Percentiles rank a stretch among this genome's conserved stretches.
Evolutionary conservation across 495 filamentous ascomycete genomes (phyloP).

Genomic region (Podospora tetraspora): DNA sequence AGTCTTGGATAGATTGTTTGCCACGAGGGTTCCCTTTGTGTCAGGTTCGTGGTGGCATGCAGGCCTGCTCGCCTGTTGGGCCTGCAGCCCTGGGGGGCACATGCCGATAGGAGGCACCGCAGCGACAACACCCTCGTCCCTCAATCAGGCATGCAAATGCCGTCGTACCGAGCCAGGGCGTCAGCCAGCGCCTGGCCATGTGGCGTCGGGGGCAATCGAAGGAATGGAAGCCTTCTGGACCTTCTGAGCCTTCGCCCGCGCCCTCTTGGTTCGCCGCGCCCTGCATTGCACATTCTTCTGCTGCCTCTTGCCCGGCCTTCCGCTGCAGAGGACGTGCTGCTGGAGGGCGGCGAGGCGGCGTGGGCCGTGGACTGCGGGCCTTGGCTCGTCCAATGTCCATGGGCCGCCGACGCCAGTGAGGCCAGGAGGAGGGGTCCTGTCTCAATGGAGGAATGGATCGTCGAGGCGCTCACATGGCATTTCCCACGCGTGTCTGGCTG

Average conservation of each 20-base stretch:
- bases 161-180: slow-evolving; percentile 5
- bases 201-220: neutral
- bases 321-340: neutral
- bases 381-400: too few species aligned
- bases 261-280: neutral
- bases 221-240: neutral
- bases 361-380: neutral
- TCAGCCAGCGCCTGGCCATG: slow-evolving; percentile 5
- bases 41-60: slow-evolving; percentile 10
- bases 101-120: slow-evolving; percentile 10
- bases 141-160: slow-evolving; percentile 9
- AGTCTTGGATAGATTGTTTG: slow-evolving; percentile 1
- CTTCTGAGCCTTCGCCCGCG: neutral
- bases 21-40: slow-evolving; percentile 17
- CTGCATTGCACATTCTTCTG: neutral
- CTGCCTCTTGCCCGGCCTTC: neutral
- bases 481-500: neutral
- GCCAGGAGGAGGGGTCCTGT: neutral
- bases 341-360: neutral
- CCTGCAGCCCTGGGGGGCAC: slow-evolving; percentile 3
- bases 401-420: too few species aligned
- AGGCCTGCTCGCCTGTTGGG: neutral
- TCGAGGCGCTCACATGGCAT: neutral
- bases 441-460: neutral
- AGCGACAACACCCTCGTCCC: neutral